These are phyloP conservation scores for Lagenaria siceraria DNA, from an alignment of 306 rosid species.

Conservation along the genomic window DNA sequence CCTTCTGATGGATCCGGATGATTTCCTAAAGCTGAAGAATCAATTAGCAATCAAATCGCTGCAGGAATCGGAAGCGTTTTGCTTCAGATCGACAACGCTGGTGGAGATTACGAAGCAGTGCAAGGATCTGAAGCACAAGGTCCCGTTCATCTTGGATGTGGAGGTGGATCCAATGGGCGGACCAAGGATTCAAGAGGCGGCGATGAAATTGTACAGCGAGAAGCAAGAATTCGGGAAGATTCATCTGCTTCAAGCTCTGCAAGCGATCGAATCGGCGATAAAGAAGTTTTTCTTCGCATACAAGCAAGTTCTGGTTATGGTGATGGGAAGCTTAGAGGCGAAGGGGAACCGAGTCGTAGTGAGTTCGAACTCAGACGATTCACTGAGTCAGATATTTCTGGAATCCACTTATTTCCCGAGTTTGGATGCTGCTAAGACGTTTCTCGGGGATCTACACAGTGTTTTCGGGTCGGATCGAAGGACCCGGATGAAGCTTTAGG, in stretches of 20 bases:
- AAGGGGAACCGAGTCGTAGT: slow-evolving; percentile 56
- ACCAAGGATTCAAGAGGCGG: slow-evolving; percentile 85
- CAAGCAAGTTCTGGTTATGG: slow-evolving; percentile 56
- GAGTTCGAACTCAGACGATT: slow-evolving; percentile 43
- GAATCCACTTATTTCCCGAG: slow-evolving; percentile 90
- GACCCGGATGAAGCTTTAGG: background rate
- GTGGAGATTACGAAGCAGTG: slow-evolving; percentile 52
- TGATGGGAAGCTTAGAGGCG: slow-evolving; percentile 77
- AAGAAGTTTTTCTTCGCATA: slow-evolving; percentile 67
- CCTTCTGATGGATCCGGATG: slow-evolving; percentile 79
- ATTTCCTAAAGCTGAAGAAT: slow-evolving; percentile 56
- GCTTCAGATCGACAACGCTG: slow-evolving; percentile 57
- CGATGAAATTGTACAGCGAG: slow-evolving; percentile 67
- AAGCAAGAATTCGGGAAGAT: slow-evolving; percentile 36
- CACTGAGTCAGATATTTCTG: slow-evolving; percentile 60
- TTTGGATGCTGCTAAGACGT: slow-evolving; percentile 89
- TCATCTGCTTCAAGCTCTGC: slow-evolving; percentile 66
- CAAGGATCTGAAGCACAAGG: slow-evolving; percentile 55
- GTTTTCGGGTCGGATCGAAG: slow-evolving; percentile 1
- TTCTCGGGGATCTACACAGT: slow-evolving; percentile 33
- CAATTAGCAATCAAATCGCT: slow-evolving; percentile 21
- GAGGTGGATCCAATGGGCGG: slow-evolving; percentile 92
- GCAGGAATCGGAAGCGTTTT: slow-evolving; percentile 47
- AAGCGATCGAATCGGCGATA: slow-evolving; percentile 55
- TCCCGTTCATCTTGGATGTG: slow-evolving; percentile 61